phyloP scores from a whole-genome alignment of 371 early-diverging fungal species.

The Mortierella sp. region DNA sequence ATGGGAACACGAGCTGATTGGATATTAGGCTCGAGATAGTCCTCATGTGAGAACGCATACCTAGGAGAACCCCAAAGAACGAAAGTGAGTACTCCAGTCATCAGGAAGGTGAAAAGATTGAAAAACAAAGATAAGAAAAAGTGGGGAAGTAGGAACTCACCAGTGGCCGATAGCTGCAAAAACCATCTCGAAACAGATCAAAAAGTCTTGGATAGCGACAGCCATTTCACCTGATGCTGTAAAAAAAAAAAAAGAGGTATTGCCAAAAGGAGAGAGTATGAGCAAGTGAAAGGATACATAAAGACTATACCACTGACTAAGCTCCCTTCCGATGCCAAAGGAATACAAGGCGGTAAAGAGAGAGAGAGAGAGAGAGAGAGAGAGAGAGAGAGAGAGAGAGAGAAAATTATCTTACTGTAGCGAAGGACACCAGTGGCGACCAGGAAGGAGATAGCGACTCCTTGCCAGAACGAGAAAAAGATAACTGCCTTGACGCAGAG shows the following conservation, averaged over 20 bases:
- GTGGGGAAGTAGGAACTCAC: slow-evolving; percentile 9
- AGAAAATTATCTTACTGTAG: slow-evolving; percentile 39
- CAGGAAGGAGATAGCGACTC: slow-evolving; percentile 88
- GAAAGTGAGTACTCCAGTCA: too few relatives aligned
- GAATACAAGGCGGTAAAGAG: too few relatives aligned
- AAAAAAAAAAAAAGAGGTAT: too few relatives aligned
- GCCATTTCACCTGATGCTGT: slow-evolving; percentile 76
- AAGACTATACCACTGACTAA: too few relatives aligned
- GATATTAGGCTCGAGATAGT: slow-evolving; percentile 70
- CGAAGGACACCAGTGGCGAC: slow-evolving; percentile 79
- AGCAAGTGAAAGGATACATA: too few relatives aligned
- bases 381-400: too few relatives aligned
- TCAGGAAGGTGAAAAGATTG: too few relatives aligned
- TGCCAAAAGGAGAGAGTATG: too few relatives aligned
- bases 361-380: too few relatives aligned
- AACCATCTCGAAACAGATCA: slow-evolving; percentile 94
- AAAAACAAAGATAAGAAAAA: too few relatives aligned
- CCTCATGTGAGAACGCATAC: slow-evolving; percentile 80
- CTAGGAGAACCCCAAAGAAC: too few relatives aligned
- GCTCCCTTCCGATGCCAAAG: too few relatives aligned
- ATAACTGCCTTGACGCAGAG: slow-evolving; percentile 94
- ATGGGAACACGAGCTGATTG: slow-evolving; percentile 84
- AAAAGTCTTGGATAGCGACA: slow-evolving; percentile 89
- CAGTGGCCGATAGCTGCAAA: slow-evolving; percentile 88
- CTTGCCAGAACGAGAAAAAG: slow-evolving; percentile 97